Base-by-base conservation (phyloP, 768 basidiomycete species). In the Hericium alpestre region DNA sequence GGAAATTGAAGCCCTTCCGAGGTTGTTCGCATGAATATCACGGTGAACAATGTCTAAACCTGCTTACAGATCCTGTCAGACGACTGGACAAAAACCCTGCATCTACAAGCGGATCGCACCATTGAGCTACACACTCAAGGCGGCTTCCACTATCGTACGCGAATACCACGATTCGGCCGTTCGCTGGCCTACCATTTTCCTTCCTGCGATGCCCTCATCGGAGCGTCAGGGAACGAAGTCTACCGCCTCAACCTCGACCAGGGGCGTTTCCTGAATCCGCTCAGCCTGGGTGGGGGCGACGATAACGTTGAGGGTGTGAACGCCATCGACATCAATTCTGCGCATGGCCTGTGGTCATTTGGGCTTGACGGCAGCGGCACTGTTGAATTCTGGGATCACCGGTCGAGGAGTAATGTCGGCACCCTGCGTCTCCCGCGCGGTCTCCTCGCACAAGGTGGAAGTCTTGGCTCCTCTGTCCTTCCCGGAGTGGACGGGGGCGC, bases 11-110 rank as follows among this genome's bases (percentile, higher is more conserved):
- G 7, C 23, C 11, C 53, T 38, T 41, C 25, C 51, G 50, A n/a
- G 51, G 48, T 18, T 18, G 49, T 11, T 22, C 16, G 37, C n/a
- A 27, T 41, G 54, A 6, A 22, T 27, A 9, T 25, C 49, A 23
- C 23, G 1, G 12, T 12, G 20, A 37, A n/a, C 38, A 20, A 32
- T 51, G 39, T 23, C 53, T 41, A 38, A 32, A 43, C 57, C 61
- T 54, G 59, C 40, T 40, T 59, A 7, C 70, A 96, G 93, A 86
- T 92, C 64, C 77, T 98, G 8, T 97, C 94, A 1, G 90, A 94
- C 66, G 95, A 98, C 75, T 98, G 95, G 95, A 98, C 95, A 7
- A 98, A 98, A 69, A 86, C 90, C n/a, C 78, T 97, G 60, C 93
- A 96, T 69, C 79, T 99, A 2, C 96, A 98, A 78, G 86, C 87